These are phyloP conservation scores for Senna tora DNA, from an alignment of 306 rosid species.

Conservation along the genomic window DNA sequence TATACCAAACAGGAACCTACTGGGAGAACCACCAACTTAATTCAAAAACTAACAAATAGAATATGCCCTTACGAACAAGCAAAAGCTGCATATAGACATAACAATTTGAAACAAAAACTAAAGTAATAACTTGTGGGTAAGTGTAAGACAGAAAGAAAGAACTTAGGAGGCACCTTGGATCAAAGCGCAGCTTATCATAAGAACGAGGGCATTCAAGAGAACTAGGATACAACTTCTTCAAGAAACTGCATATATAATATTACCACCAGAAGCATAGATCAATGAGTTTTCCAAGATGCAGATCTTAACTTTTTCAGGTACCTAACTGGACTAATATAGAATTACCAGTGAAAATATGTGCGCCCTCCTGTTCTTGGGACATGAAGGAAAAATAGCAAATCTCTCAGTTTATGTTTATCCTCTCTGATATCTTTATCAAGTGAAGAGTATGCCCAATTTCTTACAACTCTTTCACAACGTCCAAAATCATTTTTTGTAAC, in stretches of 20 bases:
- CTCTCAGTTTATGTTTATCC: conserved; percentile 73
- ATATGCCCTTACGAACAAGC: conserved; percentile 3
- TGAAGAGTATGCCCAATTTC: conserved; percentile 71
- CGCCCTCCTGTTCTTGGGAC: conserved; percentile 97
- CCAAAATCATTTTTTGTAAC: conserved; percentile 49
- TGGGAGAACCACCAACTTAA: conserved; percentile 23
- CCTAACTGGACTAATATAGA: background rate
- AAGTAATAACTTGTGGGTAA: background rate
- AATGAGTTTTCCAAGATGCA: conserved; percentile 18
- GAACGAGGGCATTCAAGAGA: conserved; percentile 93
- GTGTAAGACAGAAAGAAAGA: conserved; percentile 18
- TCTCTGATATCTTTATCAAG: conserved; percentile 57
- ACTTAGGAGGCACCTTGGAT: conserved; percentile 72
- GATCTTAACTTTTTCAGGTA: background rate
- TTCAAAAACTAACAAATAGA: conserved; percentile 27
- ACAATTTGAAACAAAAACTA: background rate
- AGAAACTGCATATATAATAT: conserved; percentile 60
- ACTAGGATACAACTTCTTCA: conserved; percentile 78
- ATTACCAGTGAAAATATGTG: conserved; percentile 87
- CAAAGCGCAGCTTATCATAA: conserved; percentile 90
- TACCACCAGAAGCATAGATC: conserved; percentile 36
- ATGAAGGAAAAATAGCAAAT: conserved; percentile 89
- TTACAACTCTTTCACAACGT: conserved; percentile 72
- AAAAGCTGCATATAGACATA: background rate
- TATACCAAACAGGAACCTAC: conserved; percentile 10